Percentiles rank a stretch among this genome's conserved stretches.
Evolutionary conservation across 495 filamentous ascomycete species (phyloP).

Genomic region (Zalerion maritima): DNA sequence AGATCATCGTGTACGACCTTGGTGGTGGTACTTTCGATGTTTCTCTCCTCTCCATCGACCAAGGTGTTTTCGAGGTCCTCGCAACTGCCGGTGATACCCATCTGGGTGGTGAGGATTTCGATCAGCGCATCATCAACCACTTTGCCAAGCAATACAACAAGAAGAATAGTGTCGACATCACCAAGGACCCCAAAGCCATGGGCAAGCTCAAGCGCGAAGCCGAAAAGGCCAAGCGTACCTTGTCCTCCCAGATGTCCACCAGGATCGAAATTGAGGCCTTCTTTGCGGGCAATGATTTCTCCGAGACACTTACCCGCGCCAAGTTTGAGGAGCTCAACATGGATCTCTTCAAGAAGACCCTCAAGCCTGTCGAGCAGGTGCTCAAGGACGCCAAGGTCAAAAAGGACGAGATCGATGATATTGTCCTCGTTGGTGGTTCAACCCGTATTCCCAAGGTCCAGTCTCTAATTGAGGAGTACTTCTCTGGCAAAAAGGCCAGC

Average conservation of each 20-base stretch:
- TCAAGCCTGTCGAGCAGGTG: conserved; percentile 97
- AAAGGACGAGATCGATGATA: conserved; percentile 75
- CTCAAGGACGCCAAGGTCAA: conserved; percentile 84
- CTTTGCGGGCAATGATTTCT: conserved; percentile 95
- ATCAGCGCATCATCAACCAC: conserved; percentile 94
- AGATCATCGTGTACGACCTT: conserved; percentile 95
- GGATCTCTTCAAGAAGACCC: conserved; percentile 96
- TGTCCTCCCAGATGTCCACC: conserved; percentile 96
- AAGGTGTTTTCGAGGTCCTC: conserved; percentile 95
- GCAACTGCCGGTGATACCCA: conserved; percentile 99
- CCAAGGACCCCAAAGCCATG: conserved; percentile 96
- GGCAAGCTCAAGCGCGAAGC: conserved; percentile 99
- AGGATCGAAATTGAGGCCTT: conserved; percentile 97
- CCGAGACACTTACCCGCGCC: conserved; percentile 92
- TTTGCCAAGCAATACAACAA: conserved; percentile 99
- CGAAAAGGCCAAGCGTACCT: conserved; percentile 98
- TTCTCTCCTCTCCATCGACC: conserved; percentile 89
- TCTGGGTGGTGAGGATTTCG: conserved; percentile 99
- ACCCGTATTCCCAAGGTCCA: conserved; percentile 97
- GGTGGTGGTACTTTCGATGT: conserved; percentile 99
- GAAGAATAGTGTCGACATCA: conserved; percentile 84
- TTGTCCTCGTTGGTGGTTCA: conserved; percentile 82
- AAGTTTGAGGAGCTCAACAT: conserved; percentile 99
- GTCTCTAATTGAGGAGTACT: conserved; percentile 89
- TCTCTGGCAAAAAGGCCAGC: conserved; percentile 83